Evolutionary conservation across 140 eudicot genomes (phyloP).

Genomic region (Ambrosia hybrid): DNA sequence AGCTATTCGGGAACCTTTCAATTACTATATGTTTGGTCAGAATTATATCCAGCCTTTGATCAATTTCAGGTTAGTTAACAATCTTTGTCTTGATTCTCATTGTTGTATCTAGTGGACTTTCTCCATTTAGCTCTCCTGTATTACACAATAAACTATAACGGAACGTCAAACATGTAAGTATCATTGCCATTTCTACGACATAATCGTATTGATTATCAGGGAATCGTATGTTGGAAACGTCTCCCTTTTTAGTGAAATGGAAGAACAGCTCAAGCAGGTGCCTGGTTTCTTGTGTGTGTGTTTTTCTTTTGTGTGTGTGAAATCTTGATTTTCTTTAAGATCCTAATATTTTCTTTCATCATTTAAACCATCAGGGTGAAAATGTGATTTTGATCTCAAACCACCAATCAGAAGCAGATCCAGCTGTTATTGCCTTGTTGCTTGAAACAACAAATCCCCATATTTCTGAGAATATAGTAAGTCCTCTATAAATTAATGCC

Average conservation of each 20-base stretch:
- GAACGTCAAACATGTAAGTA: too few species aligned
- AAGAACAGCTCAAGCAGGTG: too few species aligned
- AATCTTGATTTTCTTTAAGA: constrained; percentile 13
- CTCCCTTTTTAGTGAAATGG: too few species aligned
- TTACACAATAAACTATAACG: background rate
- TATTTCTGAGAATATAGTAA: constrained; percentile 80
- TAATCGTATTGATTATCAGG: too few species aligned
- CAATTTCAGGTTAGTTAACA: constrained; percentile 77
- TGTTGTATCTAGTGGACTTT: background rate
- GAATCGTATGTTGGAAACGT: too few species aligned
- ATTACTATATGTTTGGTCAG: constrained; percentile 86
- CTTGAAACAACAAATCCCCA: constrained; percentile 69
- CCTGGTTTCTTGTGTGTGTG: background rate
- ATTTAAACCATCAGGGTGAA: constrained; percentile 65
- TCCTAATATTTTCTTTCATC: constrained; percentile 19
- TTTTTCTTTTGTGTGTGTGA: background rate
- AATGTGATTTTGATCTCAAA: constrained; percentile 84
- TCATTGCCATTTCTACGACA: too few species aligned
- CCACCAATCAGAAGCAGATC: constrained; percentile 99
- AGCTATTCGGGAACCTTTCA: constrained; percentile 86
- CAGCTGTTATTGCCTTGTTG: constrained; percentile 88
- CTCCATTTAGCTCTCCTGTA: constrained; percentile 1
- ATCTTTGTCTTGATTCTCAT: constrained; percentile 8
- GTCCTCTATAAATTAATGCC: constrained; percentile 5
- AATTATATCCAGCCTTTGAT: constrained; percentile 78